These are phyloP conservation scores for Tremella yokohamensis DNA, from an alignment of 768 basidiomycete genomes.

Conservation along the genomic window DNA sequence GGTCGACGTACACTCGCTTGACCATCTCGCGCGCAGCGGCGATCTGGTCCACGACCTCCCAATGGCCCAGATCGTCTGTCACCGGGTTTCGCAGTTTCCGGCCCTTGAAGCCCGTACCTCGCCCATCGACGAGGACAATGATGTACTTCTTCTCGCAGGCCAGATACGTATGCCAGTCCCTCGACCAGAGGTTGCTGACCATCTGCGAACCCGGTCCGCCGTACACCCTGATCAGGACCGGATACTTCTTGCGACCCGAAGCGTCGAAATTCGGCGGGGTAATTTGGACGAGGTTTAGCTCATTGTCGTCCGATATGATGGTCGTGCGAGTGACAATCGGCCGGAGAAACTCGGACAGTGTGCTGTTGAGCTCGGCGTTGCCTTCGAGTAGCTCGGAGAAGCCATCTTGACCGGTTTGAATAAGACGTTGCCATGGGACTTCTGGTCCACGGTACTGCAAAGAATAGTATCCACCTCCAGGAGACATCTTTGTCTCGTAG, in stretches of 20 bases:
- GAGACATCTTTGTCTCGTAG: slow-evolving; percentile 73
- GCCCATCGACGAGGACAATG: slow-evolving; percentile 81
- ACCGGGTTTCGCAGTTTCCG: slow-evolving; percentile 78
- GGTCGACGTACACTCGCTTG: slow-evolving; percentile 80
- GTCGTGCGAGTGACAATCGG: slow-evolving; percentile 69
- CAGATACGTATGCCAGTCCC: slow-evolving; percentile 85
- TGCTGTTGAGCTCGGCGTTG: slow-evolving; percentile 65
- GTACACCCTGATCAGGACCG: slow-evolving; percentile 89
- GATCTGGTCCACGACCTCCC: slow-evolving; percentile 85
- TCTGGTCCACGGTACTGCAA: slow-evolving; percentile 74
- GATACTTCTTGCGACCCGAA: slow-evolving; percentile 91
- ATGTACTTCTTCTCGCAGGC: slow-evolving; percentile 77
- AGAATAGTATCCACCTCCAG: slow-evolving; percentile 77
- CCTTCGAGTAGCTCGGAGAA: slow-evolving; percentile 61
- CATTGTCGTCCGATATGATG: slow-evolving; percentile 75
- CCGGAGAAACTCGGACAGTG: slow-evolving; percentile 65
- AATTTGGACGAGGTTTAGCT: slow-evolving; percentile 84
- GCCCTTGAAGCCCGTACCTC: slow-evolving; percentile 91
- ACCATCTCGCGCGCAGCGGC: slow-evolving; percentile 85
- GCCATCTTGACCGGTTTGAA: slow-evolving; percentile 53
- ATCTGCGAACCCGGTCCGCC: slow-evolving; percentile 85
- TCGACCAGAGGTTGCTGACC: slow-evolving; percentile 63
- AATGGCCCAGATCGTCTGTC: slow-evolving; percentile 81
- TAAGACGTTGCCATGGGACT: slow-evolving; percentile 80
- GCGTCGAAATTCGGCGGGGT: slow-evolving; percentile 90